Conservation (phyloP, 345 rosid species). For the Eucalyptus caleyi region DNA sequence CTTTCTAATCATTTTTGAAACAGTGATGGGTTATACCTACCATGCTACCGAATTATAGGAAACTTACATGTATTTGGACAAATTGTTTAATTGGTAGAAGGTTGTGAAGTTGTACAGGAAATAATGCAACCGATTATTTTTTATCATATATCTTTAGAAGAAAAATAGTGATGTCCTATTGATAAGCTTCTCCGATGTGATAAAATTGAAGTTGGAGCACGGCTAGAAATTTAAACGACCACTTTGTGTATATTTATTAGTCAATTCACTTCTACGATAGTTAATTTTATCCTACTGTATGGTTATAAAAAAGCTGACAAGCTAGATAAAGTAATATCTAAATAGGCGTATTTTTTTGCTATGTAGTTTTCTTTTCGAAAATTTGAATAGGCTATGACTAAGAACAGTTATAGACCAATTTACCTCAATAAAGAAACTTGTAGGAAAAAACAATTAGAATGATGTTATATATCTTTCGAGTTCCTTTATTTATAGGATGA, state of each 20-base stretch:
- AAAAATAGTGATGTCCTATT: neutral
- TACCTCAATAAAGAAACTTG: neutral
- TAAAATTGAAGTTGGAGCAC: neutral
- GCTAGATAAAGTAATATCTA: neutral
- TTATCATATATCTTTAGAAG: neutral
- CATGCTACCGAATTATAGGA: neutral
- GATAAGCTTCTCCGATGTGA: neutral
- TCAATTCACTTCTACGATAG: neutral
- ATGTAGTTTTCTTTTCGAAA: neutral
- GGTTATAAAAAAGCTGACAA: neutral
- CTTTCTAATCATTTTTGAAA: neutral
- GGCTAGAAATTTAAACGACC: neutral
- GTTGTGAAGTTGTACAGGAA: neutral
- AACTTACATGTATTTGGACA: neutral
- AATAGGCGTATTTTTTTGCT: neutral
- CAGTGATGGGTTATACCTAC: neutral
- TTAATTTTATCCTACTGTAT: neutral
- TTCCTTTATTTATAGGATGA: neutral
- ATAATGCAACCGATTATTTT: neutral
- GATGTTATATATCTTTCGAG: neutral
- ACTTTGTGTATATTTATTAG: neutral
- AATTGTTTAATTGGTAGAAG: neutral
- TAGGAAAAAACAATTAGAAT: neutral
- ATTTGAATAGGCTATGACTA: neutral
- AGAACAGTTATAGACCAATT: neutral